Percentiles rank a stretch among this genome's conserved stretches.
Evolutionary conservation across 2,329 filamentous ascomycete species (phyloP).

Genomic region (Neoascochyta sp.): DNA sequence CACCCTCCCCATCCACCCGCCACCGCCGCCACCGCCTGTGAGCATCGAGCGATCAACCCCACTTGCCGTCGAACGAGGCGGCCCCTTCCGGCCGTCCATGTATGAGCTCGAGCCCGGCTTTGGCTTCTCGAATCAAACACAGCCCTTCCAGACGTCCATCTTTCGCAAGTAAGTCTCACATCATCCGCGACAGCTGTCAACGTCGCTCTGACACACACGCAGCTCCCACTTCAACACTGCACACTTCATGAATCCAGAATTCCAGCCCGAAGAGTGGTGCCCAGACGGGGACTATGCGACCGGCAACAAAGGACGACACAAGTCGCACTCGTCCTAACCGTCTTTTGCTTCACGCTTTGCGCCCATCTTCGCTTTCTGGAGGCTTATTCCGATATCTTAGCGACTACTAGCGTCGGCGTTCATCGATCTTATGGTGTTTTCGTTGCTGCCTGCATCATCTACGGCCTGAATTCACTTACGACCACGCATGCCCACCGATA

Average conservation of each 20-base stretch:
- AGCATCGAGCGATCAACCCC: conserved; percentile 29
- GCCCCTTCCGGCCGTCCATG: conserved; percentile 46
- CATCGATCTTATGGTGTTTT: conserved; percentile 29
- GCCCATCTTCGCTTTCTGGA: conserved; percentile 21
- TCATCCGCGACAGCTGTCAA: not conserved
- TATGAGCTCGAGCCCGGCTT: conserved; percentile 46
- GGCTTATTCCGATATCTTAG: conserved; percentile 33
- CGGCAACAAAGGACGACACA: conserved; percentile 36
- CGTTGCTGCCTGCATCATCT: conserved; percentile 29
- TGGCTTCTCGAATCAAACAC: conserved; percentile 34
- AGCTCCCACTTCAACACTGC: conserved; percentile 52
- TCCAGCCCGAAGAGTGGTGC: conserved; percentile 52
- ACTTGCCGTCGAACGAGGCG: conserved; percentile 31
- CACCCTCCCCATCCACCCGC: conserved; percentile 31
- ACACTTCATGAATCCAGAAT: conserved; percentile 51
- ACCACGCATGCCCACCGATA: conserved; percentile 34
- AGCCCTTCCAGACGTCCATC: conserved; percentile 48
- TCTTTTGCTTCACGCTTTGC: conserved; percentile 12
- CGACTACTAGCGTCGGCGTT: conserved; percentile 39
- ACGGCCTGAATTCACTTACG: conserved; percentile 29
- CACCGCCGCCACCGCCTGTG: conserved; percentile 23
- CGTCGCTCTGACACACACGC: conserved; percentile 14
- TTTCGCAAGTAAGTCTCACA: conserved; percentile 46
- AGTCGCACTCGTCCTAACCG: conserved; percentile 33
- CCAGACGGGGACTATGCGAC: conserved; percentile 47